A percentile compares a stretch with the other conserved stretches of the same genome.
phyloP scores from a whole-genome alignment of 1,284 basidiomycete species.

The Gomphus bonarii region DNA sequence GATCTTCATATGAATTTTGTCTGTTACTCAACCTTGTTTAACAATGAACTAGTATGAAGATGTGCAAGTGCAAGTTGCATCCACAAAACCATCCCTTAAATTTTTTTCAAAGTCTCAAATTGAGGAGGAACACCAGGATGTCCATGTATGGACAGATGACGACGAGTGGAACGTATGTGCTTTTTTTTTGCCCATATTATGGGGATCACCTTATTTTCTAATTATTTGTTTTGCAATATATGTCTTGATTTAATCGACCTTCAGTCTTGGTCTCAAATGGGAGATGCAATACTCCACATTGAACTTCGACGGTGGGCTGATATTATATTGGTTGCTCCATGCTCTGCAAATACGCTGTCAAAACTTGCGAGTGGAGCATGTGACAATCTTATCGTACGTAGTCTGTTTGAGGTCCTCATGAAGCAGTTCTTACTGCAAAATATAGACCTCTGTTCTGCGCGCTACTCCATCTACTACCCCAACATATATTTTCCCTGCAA shows the following conservation, averaged over 20 bases:
- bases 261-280: slow-evolving; percentile 56
- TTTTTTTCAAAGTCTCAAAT: slow-evolving; percentile 57
- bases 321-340: slow-evolving; percentile 87
- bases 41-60: slow-evolving; percentile 65
- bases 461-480: slow-evolving; percentile 76
- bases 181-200: background rate
- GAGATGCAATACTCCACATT: slow-evolving; percentile 93
- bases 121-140: slow-evolving; percentile 32
- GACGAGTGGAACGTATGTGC: slow-evolving; percentile 81
- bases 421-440: background rate
- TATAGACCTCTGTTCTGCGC: slow-evolving; percentile 81
- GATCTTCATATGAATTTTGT: slow-evolving; percentile 19
- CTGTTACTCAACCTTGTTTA: no score
- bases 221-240: background rate
- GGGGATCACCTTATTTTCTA: no score
- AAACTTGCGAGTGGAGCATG: slow-evolving; percentile 86
- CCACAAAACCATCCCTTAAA: slow-evolving; percentile 67
- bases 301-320: slow-evolving; percentile 96
- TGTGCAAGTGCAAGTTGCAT: slow-evolving; percentile 77
- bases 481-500: slow-evolving; percentile 89
- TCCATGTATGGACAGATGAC: slow-evolving; percentile 77
- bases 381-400: slow-evolving; percentile 78
- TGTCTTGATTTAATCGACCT: background rate
- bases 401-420: background rate
- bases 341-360: slow-evolving; percentile 89